A percentile compares a stretch with the other conserved stretches of the same genome.
These are phyloP conservation scores for Erythrophleum ivorense DNA, from an alignment of 331 rosid genomes.

Conservation along the genomic window DNA sequence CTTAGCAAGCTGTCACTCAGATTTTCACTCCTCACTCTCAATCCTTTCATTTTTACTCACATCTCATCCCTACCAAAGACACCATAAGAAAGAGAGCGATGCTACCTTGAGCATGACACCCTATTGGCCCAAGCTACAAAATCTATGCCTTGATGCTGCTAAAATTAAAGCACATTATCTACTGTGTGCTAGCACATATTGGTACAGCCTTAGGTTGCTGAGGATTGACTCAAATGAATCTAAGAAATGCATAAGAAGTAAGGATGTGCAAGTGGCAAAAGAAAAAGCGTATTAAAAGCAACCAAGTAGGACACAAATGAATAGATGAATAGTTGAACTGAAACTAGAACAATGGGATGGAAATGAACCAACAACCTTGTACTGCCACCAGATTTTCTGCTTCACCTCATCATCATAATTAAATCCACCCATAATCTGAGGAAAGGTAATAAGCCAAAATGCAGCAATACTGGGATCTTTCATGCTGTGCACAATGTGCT, in stretches of 20 bases:
- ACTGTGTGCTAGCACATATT: not conserved
- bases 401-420: constrained; percentile 82
- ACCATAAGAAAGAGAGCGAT: not conserved
- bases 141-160: constrained; percentile 15
- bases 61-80: constrained; percentile 18
- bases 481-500: constrained; percentile 93
- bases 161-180: constrained; percentile 33
- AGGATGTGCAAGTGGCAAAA: constrained; percentile 16
- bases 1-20: not conserved
- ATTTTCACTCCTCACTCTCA: constrained; percentile 6
- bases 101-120: constrained; percentile 1
- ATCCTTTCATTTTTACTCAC: not conserved
- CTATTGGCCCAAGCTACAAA: constrained; percentile 8
- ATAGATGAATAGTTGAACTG: constrained; percentile 28
- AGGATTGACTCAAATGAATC: constrained; percentile 25
- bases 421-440: constrained; percentile 84
- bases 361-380: constrained; percentile 67
- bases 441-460: constrained; percentile 90
- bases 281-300: not conserved
- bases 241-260: not conserved
- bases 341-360: constrained; percentile 33
- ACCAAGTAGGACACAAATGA: not conserved
- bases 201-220: constrained; percentile 19
- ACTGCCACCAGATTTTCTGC: constrained; percentile 91
- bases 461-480: constrained; percentile 97